Evolutionary conservation across 1,284 basidiomycete genomes (phyloP).

Genomic region (Takashimella tepidaria): DNA sequence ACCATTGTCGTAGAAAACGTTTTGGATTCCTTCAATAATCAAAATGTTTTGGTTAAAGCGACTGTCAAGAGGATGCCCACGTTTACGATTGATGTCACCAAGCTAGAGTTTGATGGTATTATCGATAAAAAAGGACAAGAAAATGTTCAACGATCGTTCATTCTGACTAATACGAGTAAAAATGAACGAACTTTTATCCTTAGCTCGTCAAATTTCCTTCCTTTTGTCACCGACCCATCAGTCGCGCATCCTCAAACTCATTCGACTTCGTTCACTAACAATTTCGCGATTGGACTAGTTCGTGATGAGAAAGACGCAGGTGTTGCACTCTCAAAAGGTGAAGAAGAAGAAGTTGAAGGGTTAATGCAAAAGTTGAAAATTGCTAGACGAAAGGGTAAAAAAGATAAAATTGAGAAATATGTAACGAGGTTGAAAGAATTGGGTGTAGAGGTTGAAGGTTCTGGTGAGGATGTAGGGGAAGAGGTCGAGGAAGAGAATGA

Average conservation of each 20-base stretch:
- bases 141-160: conserved; percentile 22
- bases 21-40: conserved; percentile 50
- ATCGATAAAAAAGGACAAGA: neutral
- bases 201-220: conserved; percentile 18
- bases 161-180: conserved; percentile 49
- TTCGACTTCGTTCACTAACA: neutral
- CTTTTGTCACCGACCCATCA: conserved; percentile 8
- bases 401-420: conserved; percentile 52
- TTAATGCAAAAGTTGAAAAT: conserved; percentile 54
- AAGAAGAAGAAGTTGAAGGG: conserved; percentile 53
- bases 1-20: conserved; percentile 52
- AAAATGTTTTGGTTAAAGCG: conserved; percentile 51
- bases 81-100: conserved; percentile 47
- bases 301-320: conserved; percentile 44
- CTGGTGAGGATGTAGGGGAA: conserved; percentile 3
- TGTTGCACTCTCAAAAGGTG: conserved; percentile 45
- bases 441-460: conserved; percentile 35
- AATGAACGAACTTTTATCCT: conserved; percentile 50
- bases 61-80: conserved; percentile 50
- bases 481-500: neutral
- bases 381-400: conserved; percentile 50
- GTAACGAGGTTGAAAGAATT: conserved; percentile 48
- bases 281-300: conserved; percentile 18
- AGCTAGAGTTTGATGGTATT: no score
- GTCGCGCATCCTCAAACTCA: neutral